These are phyloP conservation scores for Mikania micrantha DNA, from an alignment of 129 eudicot species.

Conservation along the genomic window DNA sequence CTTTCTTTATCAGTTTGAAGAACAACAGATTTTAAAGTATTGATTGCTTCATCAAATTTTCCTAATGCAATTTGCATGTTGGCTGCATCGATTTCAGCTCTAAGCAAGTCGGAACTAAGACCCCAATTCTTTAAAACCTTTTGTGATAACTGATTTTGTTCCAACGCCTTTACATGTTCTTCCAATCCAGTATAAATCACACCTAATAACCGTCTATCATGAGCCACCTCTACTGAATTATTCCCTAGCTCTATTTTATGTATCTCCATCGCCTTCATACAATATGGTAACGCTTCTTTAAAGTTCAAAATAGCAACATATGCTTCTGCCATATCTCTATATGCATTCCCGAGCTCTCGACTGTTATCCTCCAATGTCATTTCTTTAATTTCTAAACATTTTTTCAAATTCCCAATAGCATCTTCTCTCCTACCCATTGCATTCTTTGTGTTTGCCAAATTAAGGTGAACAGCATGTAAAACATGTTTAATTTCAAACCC, in stretches of 20 bases:
- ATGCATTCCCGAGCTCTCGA: constrained; percentile 67
- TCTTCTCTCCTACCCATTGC: constrained; percentile 96
- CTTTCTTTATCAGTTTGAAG: constrained; percentile 72
- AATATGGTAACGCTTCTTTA: constrained; percentile 70
- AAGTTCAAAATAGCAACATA: constrained; percentile 67
- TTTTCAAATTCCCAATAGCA: constrained; percentile 56
- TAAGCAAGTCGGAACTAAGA: constrained; percentile 55
- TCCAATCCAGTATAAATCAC: constrained; percentile 83
- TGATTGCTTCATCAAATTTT: constrained; percentile 64
- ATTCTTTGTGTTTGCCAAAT: constrained; percentile 65
- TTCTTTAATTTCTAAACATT: constrained; percentile 72
- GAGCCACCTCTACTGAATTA: constrained; percentile 85
- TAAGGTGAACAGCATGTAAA: constrained; percentile 67
- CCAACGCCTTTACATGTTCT: constrained; percentile 73
- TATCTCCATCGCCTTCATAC: constrained; percentile 66
- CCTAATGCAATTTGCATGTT: constrained; percentile 90
- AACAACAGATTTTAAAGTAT: constrained; percentile 59
- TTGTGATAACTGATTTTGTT: constrained; percentile 72
- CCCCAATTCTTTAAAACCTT: constrained; percentile 89
- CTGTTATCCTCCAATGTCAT: constrained; percentile 56
- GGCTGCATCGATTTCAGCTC: constrained; percentile 87
- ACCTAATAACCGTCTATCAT: constrained; percentile 75
- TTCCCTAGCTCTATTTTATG: constrained; percentile 54
- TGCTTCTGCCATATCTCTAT: constrained; percentile 73
- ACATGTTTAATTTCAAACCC: constrained; percentile 45